Percentiles rank a stretch among this genome's conserved stretches.
Conservation (phyloP, 2,329 filamentous ascomycete species). For the Fusarium solani-melongenae region DNA sequence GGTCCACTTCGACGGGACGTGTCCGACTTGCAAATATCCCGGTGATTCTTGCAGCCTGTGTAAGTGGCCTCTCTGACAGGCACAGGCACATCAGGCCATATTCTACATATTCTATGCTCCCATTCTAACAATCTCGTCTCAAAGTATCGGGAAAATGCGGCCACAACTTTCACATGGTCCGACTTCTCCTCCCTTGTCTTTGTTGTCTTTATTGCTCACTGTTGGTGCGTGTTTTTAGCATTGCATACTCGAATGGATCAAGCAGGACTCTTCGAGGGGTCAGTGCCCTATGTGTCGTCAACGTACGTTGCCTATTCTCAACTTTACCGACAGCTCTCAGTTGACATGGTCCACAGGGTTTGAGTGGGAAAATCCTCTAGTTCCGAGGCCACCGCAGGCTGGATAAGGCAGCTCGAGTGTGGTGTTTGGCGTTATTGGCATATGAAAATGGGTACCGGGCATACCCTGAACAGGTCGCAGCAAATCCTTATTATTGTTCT, state of each 20-base stretch:
- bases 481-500: background rate
- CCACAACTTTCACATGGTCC: conserved; percentile 97
- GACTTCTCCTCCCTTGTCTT: conserved; percentile 34
- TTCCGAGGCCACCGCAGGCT: conserved; percentile 46
- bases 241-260: conserved; percentile 95
- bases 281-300: conserved; percentile 99
- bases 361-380: conserved; percentile 54
- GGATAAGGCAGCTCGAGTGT: conserved; percentile 32
- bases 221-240: conserved; percentile 67
- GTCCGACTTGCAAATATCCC: conserved; percentile 97
- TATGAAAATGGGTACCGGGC: conserved; percentile 15
- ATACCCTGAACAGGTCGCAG: conserved; percentile 11
- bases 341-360: conserved; percentile 48
- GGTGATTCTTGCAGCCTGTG: conserved; percentile 94
- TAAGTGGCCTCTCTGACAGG: conserved; percentile 58
- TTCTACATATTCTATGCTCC: conserved; percentile 17
- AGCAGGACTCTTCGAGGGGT: conserved; percentile 91
- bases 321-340: background rate
- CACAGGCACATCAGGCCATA: conserved; percentile 21
- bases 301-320: conserved; percentile 63
- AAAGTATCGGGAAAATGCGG: conserved; percentile 95
- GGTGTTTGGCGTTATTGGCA: conserved; percentile 39
- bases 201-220: conserved; percentile 24
- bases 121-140: conserved; percentile 28
- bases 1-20: conserved; percentile 97